Evolutionary conservation across 2,329 filamentous ascomycete genomes (phyloP), one percentile per base, ranked within the genome.

Genomic region (Calonectria henricotiae): DNA sequence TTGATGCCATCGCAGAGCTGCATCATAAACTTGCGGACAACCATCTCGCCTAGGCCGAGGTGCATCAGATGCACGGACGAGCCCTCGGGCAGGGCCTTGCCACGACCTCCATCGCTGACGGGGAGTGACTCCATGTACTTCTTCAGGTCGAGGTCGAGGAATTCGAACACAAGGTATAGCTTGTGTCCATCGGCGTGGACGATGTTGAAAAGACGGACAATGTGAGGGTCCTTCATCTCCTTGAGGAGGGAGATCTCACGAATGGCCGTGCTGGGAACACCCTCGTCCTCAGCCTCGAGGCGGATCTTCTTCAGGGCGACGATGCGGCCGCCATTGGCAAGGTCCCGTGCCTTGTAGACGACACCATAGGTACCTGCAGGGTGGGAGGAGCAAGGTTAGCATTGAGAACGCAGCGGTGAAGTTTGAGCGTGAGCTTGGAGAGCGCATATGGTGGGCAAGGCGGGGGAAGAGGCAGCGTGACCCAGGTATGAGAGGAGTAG

Each of bases 121-220:
- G 94, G 94, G 49, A 97, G 88, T 8, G 94, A 90, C 83, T 98
- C 95, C 94, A 98, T 98, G 84, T 97, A 98, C 83, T 97, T 97
- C 86, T 98, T 98, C 77, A 98, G 86, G 79, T 98, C 95, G 68
- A 96, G 88, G 79, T 97, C 95, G 75, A 98, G 92, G 83, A 94
- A 98, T 82, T 98, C 95, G 74, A 95, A 93, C 76, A 98, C 95
- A 58, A 98, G 92, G 83, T 97, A 98, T 61, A 98, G 90, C 85
- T 98, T 98, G 85, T 97, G 94, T 68, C 95, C 94, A 81, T 98
- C 95, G 79, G 95, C 94, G 82, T 98, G 95, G 63, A 98, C 94
- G 75, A 98, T 97, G 86, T 98, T 97, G 80, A 95, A 84, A 47
- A 98, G 90, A 73, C 91, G 90, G 70, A 98, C 93, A 78, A 98